Evolutionary conservation across 2,329 filamentous ascomycete genomes (phyloP), one percentile per base, ranked within the genome.

Genomic region (Paramyrothecium roridum): DNA sequence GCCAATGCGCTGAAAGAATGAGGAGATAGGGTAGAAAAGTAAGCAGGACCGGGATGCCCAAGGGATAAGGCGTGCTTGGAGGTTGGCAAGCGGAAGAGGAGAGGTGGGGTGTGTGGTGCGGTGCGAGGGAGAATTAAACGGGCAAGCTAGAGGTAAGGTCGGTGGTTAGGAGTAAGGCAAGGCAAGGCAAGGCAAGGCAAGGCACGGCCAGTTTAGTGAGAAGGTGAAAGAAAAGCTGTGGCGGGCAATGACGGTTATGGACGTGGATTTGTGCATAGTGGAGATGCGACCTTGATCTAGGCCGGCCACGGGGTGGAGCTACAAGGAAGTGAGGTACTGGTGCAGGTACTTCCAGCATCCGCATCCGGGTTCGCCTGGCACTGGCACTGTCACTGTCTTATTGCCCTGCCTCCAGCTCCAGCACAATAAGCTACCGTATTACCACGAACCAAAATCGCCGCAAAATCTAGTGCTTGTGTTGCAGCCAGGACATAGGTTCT

Each of bases 201-300:
- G 26, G 26, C 26, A 30, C 26, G 10, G 26, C 26, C 26, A 30
- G 26, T 30, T 30, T 30, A 30, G 26, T 30, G 26, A 45, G 54
- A 52, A 48, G 34, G 50, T 8, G 46, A 55, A 49, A 56, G 54
- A 56, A 56, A 43, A 49, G 54, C 43, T 56, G 54, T 56, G 54
- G 54, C 54, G 51, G 54, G 49, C 30, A 33, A 51, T 51, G 49
- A 51, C 49, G 49, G 49, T 48, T 48, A 19, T 48, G 46, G 46
- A 21, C 8, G 46, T 16, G 20, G 37, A 43, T 43, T 43, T 43
- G 37, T 43, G 37, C 37, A 43, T 43, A 19, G 37, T 43, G 37
- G 37, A 43, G 37, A 19, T 19, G 12, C 37, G 13, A 43, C 37
- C 37, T 43, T 3, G n/a, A 19, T 43, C 37, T 43, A 43, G 37